These are phyloP conservation scores for Ogataea nitratoaversa DNA, from an alignment of 805 yeast genomes.

Conservation along the genomic window DNA sequence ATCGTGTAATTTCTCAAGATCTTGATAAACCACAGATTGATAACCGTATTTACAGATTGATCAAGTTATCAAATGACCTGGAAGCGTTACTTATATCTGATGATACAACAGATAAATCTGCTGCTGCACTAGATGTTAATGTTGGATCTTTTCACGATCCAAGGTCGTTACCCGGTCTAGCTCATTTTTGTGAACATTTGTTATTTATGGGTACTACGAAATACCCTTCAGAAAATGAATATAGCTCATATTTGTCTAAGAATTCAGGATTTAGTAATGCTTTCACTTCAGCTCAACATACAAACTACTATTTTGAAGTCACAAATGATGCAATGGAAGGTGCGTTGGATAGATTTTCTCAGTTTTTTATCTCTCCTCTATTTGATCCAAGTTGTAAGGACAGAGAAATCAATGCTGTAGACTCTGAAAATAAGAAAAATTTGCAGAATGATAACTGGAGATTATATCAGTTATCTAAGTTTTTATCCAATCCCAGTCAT, in stretches of 20 bases:
- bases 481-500: constrained; percentile 66
- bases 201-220: constrained; percentile 77
- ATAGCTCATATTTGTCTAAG: constrained; percentile 66
- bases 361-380: constrained; percentile 83
- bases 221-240: constrained; percentile 73
- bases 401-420: constrained; percentile 91
- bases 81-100: constrained; percentile 64
- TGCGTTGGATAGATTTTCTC: constrained; percentile 89
- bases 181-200: constrained; percentile 74
- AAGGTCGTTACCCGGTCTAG: constrained; percentile 61
- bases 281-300: constrained; percentile 81
- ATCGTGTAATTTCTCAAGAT: constrained; percentile 15
- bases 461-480: constrained; percentile 76
- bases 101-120: constrained; percentile 66
- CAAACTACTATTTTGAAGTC: constrained; percentile 88
- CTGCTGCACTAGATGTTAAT: constrained; percentile 75
- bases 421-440: constrained; percentile 92
- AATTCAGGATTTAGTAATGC: constrained; percentile 93
- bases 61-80: constrained; percentile 55
- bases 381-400: constrained; percentile 73
- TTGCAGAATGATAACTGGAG: constrained; percentile 90
- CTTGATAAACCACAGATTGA: constrained; percentile 52
- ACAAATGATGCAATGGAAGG: constrained; percentile 73
- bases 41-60: constrained; percentile 68
- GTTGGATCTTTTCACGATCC: constrained; percentile 76